These are phyloP conservation scores for Plectosphaerella cucumerina DNA, from an alignment of 2,329 filamentous ascomycete genomes.

Conservation along the genomic window DNA sequence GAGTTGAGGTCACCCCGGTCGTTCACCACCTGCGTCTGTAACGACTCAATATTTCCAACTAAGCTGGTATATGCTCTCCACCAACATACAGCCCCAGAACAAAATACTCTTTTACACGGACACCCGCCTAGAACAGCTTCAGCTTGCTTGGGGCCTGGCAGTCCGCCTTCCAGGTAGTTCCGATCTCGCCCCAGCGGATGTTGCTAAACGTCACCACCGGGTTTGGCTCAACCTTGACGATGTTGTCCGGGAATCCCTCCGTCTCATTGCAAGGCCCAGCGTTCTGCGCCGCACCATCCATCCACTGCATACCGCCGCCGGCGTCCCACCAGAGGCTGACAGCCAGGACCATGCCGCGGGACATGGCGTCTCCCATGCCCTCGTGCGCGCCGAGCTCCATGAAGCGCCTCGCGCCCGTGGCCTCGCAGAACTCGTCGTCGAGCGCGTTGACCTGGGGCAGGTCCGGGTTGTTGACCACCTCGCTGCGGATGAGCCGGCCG, in stretches of 20 bases:
- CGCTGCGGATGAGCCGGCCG: conserved; percentile 42
- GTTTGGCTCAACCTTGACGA: conserved; percentile 39
- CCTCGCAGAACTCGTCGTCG: conserved; percentile 30
- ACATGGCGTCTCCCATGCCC: conserved; percentile 40
- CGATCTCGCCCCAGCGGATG: conserved; percentile 58
- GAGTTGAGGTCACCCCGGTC: no score
- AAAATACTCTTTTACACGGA: no score
- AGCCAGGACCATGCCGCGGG: conserved; percentile 45
- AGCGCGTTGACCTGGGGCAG: conserved; percentile 29
- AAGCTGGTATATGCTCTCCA: no score
- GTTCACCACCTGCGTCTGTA: no score
- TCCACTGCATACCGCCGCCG: conserved; percentile 48
- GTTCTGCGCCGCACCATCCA: conserved; percentile 35
- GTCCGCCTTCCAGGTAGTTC: conserved; percentile 37
- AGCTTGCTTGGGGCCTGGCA: conserved; percentile 8
- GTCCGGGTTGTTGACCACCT: conserved; percentile 21
- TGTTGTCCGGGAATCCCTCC: conserved; percentile 45
- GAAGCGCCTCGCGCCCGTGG: conserved; percentile 22
- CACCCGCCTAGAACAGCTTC: conserved; percentile 1
- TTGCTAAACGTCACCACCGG: conserved; percentile 51
- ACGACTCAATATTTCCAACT: no score
- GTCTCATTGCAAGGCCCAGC: conserved; percentile 49
- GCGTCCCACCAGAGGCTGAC: conserved; percentile 52
- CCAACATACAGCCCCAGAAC: no score
- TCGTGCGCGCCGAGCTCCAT: conserved; percentile 34